Percentiles rank a stretch among this genome's conserved stretches.
phyloP scores from a whole-genome alignment of 2,329 filamentous ascomycete genomes.

The Penicillium griseofulvum region DNA sequence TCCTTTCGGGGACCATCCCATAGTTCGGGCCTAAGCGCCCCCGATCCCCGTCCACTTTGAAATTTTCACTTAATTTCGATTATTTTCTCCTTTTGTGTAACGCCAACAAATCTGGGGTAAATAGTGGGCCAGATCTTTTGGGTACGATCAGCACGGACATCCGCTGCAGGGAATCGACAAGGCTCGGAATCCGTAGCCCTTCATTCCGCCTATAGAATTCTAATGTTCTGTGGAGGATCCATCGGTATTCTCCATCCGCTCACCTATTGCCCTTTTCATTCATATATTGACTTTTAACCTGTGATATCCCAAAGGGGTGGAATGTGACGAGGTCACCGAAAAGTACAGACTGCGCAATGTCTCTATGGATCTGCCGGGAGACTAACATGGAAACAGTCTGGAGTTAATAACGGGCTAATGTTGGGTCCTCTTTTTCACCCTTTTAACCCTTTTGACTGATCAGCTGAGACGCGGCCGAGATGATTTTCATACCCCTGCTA shows the following conservation, averaged over 20 bases:
- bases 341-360: slow-evolving; percentile 15
- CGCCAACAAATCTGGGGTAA: slow-evolving; percentile 27
- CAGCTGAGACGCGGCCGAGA: slow-evolving; percentile 21
- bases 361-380: slow-evolving; percentile 19
- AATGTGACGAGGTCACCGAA: slow-evolving; percentile 19
- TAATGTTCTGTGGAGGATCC: not conserved
- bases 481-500: slow-evolving; percentile 15
- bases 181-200: slow-evolving; percentile 14
- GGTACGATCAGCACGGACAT: slow-evolving; percentile 26
- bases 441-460: slow-evolving; percentile 15
- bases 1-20: not conserved
- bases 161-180: slow-evolving; percentile 28
- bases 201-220: not conserved
- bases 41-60: slow-evolving; percentile 7
- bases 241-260: not conserved
- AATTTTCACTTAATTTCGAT: slow-evolving; percentile 3
- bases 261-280: not conserved
- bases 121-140: slow-evolving; percentile 27
- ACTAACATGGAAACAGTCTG: slow-evolving; percentile 18
- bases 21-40: slow-evolving; percentile 5
- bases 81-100: slow-evolving; percentile 11
- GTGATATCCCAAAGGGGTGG: slow-evolving; percentile 11
- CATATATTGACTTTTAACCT: not conserved
- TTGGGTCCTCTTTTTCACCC: not conserved
- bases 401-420: slow-evolving; percentile 1